phyloP scores from a whole-genome alignment of 805 yeast genomes.

The Lipomyces oligophaga region DNA sequence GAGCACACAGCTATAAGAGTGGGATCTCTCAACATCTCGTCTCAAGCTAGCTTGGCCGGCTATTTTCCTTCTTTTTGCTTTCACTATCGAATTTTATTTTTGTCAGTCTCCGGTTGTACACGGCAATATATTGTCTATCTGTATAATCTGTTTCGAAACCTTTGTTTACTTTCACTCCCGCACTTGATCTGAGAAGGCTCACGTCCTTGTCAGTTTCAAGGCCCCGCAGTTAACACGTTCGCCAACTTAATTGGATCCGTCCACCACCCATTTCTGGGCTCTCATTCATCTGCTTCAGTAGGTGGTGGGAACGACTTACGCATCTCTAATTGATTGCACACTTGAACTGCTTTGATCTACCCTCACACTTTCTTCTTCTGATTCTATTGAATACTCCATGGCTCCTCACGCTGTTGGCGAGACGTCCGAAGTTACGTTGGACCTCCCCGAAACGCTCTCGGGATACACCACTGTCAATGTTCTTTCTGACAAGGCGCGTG shows the following conservation, averaged over 20 bases:
- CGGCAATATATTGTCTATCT: too few species aligned
- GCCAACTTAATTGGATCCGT: constrained; percentile 42
- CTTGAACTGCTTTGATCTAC: constrained; percentile 35
- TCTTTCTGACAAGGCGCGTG: constrained; percentile 48
- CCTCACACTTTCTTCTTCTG: constrained; percentile 33
- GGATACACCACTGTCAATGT: constrained; percentile 51
- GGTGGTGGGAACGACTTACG: constrained; percentile 51
- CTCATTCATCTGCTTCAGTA: constrained; percentile 44
- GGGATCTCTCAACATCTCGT: too few species aligned
- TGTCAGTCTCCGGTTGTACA: too few species aligned
- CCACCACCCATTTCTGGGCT: constrained; percentile 44
- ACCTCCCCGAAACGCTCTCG: constrained; percentile 37
- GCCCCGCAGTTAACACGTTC: constrained; percentile 39
- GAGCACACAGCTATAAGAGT: too few species aligned
- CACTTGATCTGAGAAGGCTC: too few species aligned
- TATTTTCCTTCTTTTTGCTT: too few species aligned
- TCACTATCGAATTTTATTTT: too few species aligned
- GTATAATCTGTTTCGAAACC: too few species aligned
- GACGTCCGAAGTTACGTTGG: constrained; percentile 31
- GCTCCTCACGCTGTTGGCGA: constrained; percentile 35
- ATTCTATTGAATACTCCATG: constrained; percentile 29
- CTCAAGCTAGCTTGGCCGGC: too few species aligned
- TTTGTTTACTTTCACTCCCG: too few species aligned
- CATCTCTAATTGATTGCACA: constrained; percentile 38
- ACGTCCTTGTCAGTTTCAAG: too few species aligned